phyloP scores from a whole-genome alignment of 2,329 filamentous ascomycete genomes.

The Paecilomyces sp. region DNA sequence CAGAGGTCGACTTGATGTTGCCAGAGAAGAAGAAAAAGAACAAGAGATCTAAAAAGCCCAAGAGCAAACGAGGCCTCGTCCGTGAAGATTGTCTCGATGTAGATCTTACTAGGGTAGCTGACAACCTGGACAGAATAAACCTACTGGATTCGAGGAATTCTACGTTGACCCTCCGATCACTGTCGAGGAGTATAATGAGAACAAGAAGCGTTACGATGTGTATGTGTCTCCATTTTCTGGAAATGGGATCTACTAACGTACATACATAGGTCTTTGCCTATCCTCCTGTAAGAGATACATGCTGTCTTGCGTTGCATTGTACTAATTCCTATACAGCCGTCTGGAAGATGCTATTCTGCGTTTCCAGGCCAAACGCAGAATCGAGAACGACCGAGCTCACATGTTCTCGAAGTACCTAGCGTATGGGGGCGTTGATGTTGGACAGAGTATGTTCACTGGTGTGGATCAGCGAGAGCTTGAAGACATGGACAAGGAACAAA shows the following conservation, averaged over 20 bases:
- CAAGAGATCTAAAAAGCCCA: constrained; percentile 28
- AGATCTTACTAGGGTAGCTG: not conserved
- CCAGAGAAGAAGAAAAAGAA: constrained; percentile 25
- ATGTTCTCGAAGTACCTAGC: constrained; percentile 75
- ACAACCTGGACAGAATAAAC: constrained; percentile 27
- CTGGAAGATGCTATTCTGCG: constrained; percentile 81
- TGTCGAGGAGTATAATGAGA: constrained; percentile 58
- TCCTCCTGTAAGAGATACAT: constrained; percentile 47
- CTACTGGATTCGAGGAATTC: constrained; percentile 71
- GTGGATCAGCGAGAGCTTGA: constrained; percentile 57
- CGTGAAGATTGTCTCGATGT: not conserved
- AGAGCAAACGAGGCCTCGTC: constrained; percentile 31
- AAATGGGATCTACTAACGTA: constrained; percentile 9
- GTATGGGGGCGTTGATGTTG: constrained; percentile 70
- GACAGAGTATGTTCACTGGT: constrained; percentile 55
- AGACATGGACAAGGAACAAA: constrained; percentile 55
- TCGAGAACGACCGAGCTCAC: constrained; percentile 54
- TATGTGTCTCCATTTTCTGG: constrained; percentile 34
- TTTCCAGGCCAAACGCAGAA: constrained; percentile 68
- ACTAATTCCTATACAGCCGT: constrained; percentile 46
- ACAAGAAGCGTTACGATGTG: constrained; percentile 61
- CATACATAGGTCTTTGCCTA: constrained; percentile 40
- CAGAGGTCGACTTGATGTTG: constrained; percentile 4
- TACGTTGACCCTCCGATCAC: constrained; percentile 75
- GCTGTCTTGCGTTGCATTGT: not conserved